Base-by-base conservation (phyloP, 192 early-diverging fungal species). In the Podila minutissima region DNA sequence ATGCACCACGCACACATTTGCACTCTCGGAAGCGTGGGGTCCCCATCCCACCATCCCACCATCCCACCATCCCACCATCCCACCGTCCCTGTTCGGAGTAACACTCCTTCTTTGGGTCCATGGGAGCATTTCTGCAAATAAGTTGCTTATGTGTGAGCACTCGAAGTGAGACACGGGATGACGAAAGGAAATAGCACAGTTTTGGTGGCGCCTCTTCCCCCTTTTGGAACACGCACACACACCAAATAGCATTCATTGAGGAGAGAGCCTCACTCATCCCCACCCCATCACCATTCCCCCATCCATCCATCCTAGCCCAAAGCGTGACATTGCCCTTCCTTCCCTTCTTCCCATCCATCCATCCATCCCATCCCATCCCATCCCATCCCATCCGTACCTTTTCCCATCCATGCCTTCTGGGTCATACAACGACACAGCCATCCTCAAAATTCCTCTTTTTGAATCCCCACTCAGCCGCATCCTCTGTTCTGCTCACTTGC, bases 31-130 rank as follows among this genome's bases (percentile, higher is more conserved):
- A 55, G 53, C 22, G 6, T 26, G 53, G 49, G 49, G 13, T 26
- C 41, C 15, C 8, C 53, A 55, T 10, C 20, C 3, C n/a, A 55
- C n/a, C 53, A 55, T 55, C 4, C n/a, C 24, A 10, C 11, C 53
- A 0, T 3, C 13, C 1, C 29, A 29, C 19, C 51, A 53, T 53
- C 13, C 4, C 22, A 8, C 9, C 51, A 2, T 2, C 13, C 13
- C 2, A 13, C 19, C 20, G 0, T 22, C 5, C 8, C 53, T 55
- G n/a, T 55, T 55, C 53, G 53, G 53, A 55, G 53, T 26, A 55
- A 55, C n/a, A 17, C 53, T 55, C 53, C 53, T 55, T 55, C 53
- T 55, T 55, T 55, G 53, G 53, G n/a, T 26, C 8, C 53, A 55
- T 26, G 53, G 20, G 53, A 55, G 53, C 24, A 24, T 24, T 55